Conservation (phyloP, 2,329 filamentous ascomycete species). For the Curvularia sp. region DNA sequence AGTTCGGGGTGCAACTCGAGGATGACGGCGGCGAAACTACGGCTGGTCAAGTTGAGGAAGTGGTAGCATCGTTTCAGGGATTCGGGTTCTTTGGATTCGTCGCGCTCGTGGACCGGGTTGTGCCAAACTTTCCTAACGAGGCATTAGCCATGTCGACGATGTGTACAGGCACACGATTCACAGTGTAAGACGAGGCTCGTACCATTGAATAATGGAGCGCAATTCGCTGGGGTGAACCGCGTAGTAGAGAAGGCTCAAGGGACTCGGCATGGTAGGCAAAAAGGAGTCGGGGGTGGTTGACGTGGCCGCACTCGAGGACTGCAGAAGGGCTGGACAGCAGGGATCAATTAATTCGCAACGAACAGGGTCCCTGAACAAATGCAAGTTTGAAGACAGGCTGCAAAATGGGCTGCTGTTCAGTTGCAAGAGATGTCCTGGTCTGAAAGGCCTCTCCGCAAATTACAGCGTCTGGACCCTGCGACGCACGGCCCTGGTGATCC, state of each 20-base stretch:
- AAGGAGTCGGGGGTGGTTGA: conserved; percentile 20
- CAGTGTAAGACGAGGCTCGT: conserved; percentile 36
- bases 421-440: conserved; percentile 6
- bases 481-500: conserved; percentile 16
- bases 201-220: conserved; percentile 89
- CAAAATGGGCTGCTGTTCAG: conserved; percentile 2
- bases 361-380: background rate
- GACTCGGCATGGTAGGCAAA: conserved; percentile 45
- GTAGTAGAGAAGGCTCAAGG: conserved; percentile 70
- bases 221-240: conserved; percentile 78
- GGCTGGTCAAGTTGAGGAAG: conserved; percentile 84
- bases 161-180: conserved; percentile 1
- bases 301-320: conserved; percentile 10
- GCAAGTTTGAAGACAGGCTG: background rate
- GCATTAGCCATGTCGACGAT: conserved; percentile 16
- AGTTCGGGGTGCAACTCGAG: conserved; percentile 95
- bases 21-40: conserved; percentile 92
- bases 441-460: conserved; percentile 18
- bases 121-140: conserved; percentile 90
- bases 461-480: conserved; percentile 15
- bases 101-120: conserved; percentile 85
- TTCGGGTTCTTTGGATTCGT: conserved; percentile 74
- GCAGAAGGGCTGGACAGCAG: conserved; percentile 6
- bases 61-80: conserved; percentile 84
- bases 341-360: conserved; percentile 14